Evolutionary conservation across 1,139 yeast genomes (phyloP).

Genomic region (Geotrichum klebahnii): DNA sequence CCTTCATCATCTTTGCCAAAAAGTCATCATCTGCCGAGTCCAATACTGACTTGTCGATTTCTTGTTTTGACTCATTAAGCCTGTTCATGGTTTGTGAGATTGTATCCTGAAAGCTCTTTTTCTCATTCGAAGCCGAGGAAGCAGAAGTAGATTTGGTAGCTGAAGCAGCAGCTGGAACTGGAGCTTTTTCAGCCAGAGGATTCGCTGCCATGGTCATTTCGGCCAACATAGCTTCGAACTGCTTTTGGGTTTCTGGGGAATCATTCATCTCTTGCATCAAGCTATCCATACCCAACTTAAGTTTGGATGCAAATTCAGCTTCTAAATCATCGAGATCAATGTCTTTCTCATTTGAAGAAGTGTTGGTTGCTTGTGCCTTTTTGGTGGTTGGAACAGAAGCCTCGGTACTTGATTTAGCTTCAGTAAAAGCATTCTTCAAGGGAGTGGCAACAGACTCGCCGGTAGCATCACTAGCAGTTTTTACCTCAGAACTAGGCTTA

Average conservation of each 20-base stretch:
- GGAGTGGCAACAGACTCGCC: slow-evolving; percentile 25
- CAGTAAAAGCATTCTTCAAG: slow-evolving; percentile 10
- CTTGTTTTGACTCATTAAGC: slow-evolving; percentile 48
- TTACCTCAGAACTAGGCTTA: slow-evolving; percentile 9
- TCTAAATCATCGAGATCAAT: slow-evolving; percentile 44
- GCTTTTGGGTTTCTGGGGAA: slow-evolving; percentile 58
- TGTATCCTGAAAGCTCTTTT: slow-evolving; percentile 59
- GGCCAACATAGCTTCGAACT: slow-evolving; percentile 51
- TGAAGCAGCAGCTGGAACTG: slow-evolving; percentile 1
- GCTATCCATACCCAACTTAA: slow-evolving; percentile 40
- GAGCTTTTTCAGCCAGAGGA: slow-evolving; percentile 20
- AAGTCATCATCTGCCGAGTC: slow-evolving; percentile 49
- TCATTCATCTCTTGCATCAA: slow-evolving; percentile 57
- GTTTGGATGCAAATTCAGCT: slow-evolving; percentile 43
- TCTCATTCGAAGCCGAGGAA: slow-evolving; percentile 24
- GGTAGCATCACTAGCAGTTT: background rate
- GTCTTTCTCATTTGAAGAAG: background rate
- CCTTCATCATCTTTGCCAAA: slow-evolving; percentile 46
- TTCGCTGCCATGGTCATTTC: slow-evolving; percentile 46
- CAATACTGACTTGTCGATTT: slow-evolving; percentile 57
- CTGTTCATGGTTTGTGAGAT: slow-evolving; percentile 79
- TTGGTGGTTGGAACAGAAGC: slow-evolving; percentile 21
- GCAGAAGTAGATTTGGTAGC: slow-evolving; percentile 7
- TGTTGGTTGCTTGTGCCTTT: background rate
- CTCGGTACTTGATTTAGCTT: slow-evolving; percentile 13